phyloP scores from a whole-genome alignment of 148 eudicot species.

The Heliosperma pusillum region DNA sequence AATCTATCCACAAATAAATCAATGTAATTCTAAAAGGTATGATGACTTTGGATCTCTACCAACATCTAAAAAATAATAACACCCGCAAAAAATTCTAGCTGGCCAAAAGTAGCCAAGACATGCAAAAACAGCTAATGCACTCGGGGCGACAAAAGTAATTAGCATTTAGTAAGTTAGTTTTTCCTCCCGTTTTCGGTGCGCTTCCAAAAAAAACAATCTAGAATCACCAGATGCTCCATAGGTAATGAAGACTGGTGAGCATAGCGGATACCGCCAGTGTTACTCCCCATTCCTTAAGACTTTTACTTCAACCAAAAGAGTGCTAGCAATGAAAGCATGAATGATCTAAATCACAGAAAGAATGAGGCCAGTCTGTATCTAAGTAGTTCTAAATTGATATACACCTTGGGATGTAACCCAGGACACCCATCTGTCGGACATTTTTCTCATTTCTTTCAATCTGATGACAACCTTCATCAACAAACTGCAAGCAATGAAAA shows the following conservation, averaged over 20 bases:
- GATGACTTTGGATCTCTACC: not conserved
- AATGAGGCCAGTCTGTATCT: not conserved
- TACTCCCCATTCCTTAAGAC: not conserved
- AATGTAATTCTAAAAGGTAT: not conserved
- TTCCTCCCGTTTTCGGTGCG: too few relatives aligned
- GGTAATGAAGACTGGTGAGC: not conserved
- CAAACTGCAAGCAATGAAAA: conserved; percentile 56
- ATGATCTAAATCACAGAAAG: not conserved
- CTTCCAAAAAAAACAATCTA: too few relatives aligned
- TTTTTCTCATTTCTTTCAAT: conserved; percentile 87
- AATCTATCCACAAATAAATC: conserved; percentile 44
- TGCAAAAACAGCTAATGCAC: not conserved
- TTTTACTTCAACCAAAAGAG: not conserved
- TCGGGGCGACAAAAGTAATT: too few relatives aligned
- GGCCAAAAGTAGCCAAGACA: not conserved
- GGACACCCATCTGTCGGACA: conserved; percentile 73
- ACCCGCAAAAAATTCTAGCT: not conserved
- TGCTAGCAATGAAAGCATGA: not conserved
- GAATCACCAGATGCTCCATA: not conserved
- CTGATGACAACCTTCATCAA: conserved; percentile 94
- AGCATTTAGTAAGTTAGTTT: too few relatives aligned
- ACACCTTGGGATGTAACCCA: conserved; percentile 88
- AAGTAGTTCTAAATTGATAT: conserved; percentile 4
- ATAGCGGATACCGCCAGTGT: too few relatives aligned
- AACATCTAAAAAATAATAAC: not conserved